phyloP scores from a whole-genome alignment of 1,284 basidiomycete species.

The Leccinum fallax region DNA sequence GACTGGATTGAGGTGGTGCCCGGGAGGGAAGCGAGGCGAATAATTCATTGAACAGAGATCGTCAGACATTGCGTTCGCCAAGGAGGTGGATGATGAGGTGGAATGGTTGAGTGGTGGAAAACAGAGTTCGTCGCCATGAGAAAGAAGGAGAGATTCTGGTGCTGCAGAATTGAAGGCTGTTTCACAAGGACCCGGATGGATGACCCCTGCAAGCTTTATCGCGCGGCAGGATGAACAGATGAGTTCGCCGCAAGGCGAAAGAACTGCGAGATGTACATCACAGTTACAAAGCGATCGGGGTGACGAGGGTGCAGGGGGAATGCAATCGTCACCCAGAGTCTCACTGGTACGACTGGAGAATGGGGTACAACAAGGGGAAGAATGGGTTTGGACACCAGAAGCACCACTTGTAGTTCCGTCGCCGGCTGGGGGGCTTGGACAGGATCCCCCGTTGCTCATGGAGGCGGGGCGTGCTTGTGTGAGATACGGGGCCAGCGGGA shows the following conservation, averaged over 20 bases:
- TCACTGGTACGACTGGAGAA: conserved; percentile 1
- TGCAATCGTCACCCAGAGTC: background rate
- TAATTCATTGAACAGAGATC: conserved; percentile 42
- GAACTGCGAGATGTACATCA: background rate
- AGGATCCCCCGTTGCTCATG: background rate
- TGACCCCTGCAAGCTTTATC: background rate
- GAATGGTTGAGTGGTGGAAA: conserved; percentile 7
- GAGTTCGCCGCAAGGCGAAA: background rate
- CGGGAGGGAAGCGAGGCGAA: conserved; percentile 60
- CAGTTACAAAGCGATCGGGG: conserved; percentile 1
- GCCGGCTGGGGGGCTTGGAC: background rate
- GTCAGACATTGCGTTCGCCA: conserved; percentile 1
- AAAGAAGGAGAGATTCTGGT: conserved; percentile 31
- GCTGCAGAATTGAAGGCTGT: background rate
- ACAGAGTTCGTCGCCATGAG: conserved; percentile 9
- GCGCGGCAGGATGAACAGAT: background rate
- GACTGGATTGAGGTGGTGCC: conserved; percentile 62
- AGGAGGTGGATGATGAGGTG: conserved; percentile 1
- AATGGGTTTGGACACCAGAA: background rate
- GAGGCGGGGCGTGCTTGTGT: conserved; percentile 3
- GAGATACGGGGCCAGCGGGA: background rate
- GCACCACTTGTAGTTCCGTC: background rate
- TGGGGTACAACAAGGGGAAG: background rate
- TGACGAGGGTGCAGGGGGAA: background rate
- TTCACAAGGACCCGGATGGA: background rate